These are phyloP conservation scores for Lumnitzera littorea DNA, from an alignment of 345 rosid genomes.

Conservation along the genomic window DNA sequence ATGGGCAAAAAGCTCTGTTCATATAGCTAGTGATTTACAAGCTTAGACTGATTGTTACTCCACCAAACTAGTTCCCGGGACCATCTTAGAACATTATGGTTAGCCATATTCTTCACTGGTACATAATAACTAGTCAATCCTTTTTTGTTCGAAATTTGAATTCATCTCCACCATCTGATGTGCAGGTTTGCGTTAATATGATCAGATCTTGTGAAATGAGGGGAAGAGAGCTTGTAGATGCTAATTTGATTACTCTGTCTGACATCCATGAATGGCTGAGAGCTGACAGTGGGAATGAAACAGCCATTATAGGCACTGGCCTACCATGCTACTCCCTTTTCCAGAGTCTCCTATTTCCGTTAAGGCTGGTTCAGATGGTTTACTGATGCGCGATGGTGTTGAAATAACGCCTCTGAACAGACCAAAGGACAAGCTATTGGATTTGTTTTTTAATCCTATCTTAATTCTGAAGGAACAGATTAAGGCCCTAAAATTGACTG, in stretches of 20 bases:
- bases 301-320: slow-evolving; percentile 41
- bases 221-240: slow-evolving; percentile 61
- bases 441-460: slow-evolving; percentile 70
- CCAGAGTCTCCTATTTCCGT: slow-evolving; percentile 53
- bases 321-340: slow-evolving; percentile 56
- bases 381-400: slow-evolving; percentile 48
- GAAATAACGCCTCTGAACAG: slow-evolving; percentile 62
- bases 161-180: not conserved
- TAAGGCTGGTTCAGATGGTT: slow-evolving; percentile 49
- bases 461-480: slow-evolving; percentile 73
- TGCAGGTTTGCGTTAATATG: slow-evolving; percentile 53
- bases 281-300: slow-evolving; percentile 42
- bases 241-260: slow-evolving; percentile 31
- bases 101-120: not conserved
- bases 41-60: no score
- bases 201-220: slow-evolving; percentile 50
- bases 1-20: no score
- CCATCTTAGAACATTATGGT: no score
- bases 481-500: slow-evolving; percentile 42
- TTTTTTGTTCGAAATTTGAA: not conserved
- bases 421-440: slow-evolving; percentile 63
- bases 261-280: slow-evolving; percentile 53
- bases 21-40: no score
- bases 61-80: no score
- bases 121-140: not conserved